A percentile compares a stretch with the other conserved stretches of the same genome.
These are phyloP conservation scores for Penicillium riverlandense DNA, from an alignment of 495 filamentous ascomycete species.

Conservation along the genomic window DNA sequence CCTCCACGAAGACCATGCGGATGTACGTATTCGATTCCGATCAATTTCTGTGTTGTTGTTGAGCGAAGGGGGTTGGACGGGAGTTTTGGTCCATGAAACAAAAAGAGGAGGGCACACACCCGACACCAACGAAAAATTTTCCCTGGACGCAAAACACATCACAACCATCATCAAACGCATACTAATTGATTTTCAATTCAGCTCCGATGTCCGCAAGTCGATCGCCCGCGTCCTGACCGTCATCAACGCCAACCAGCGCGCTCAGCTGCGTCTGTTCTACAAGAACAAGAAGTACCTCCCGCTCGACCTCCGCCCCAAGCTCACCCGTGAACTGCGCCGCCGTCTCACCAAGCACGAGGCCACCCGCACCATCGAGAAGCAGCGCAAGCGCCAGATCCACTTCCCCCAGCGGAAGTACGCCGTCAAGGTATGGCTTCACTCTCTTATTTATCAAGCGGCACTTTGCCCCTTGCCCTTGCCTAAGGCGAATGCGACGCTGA, in stretches of 20 bases:
- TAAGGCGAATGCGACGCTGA: not conserved
- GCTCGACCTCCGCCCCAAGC: slow-evolving; percentile 93
- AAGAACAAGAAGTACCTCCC: slow-evolving; percentile 98
- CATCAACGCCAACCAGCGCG: slow-evolving; percentile 98
- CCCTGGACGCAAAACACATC: not conserved
- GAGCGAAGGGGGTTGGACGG: too few species aligned
- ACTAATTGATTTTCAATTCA: slow-evolving; percentile 28
- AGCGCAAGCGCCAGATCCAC: slow-evolving; percentile 88
- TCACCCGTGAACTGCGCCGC: slow-evolving; percentile 92
- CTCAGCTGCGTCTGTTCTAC: slow-evolving; percentile 98
- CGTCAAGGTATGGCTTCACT: slow-evolving; percentile 70
- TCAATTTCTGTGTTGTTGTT: slow-evolving; percentile 2
- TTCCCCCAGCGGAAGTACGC: slow-evolving; percentile 98
- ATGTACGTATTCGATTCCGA: slow-evolving; percentile 62
- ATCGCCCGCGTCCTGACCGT: slow-evolving; percentile 97
- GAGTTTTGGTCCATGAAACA: not conserved
- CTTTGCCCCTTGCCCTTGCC: too few species aligned
- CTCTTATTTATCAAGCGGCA: not conserved
- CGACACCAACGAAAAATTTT: too few species aligned
- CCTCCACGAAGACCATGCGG: slow-evolving; percentile 88
- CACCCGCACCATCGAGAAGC: slow-evolving; percentile 72
- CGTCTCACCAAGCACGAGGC: slow-evolving; percentile 86
- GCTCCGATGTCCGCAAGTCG: slow-evolving; percentile 98
- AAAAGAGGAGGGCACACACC: slow-evolving; percentile 1
- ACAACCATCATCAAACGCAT: slow-evolving; percentile 14